Percentiles rank a stretch among this genome's conserved stretches.
phyloP scores from a whole-genome alignment of 208 protist genomes.

The Crithidia brevicula region DNA sequence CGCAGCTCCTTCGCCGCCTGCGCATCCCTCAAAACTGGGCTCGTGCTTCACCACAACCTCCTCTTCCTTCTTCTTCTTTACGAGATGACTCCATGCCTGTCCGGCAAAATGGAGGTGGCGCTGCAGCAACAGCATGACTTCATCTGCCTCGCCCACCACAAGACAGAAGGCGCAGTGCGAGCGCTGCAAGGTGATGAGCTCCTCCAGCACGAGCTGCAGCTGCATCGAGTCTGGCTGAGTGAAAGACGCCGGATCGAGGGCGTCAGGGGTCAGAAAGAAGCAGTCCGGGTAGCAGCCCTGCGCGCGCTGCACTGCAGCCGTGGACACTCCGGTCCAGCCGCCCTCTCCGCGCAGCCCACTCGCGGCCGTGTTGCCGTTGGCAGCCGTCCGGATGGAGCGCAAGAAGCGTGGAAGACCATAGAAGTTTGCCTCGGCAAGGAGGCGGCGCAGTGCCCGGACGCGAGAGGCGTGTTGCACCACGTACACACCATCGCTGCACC shows the following conservation, averaged over 20 bases:
- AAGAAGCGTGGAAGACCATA: slow-evolving; percentile 89
- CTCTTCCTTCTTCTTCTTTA: slow-evolving; percentile 11
- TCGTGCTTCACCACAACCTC: slow-evolving; percentile 2
- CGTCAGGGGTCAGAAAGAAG: slow-evolving; percentile 63
- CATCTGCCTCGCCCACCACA: slow-evolving; percentile 80
- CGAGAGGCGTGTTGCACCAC: slow-evolving; percentile 54
- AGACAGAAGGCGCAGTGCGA: slow-evolving; percentile 63
- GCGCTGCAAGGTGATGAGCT: slow-evolving; percentile 60
- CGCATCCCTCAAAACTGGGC: background rate
- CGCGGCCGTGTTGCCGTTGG: background rate
- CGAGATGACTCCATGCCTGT: slow-evolving; percentile 17
- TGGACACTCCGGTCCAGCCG: slow-evolving; percentile 10
- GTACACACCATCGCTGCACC: slow-evolving; percentile 63
- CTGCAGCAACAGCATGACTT: slow-evolving; percentile 55
- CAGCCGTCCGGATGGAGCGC: slow-evolving; percentile 65
- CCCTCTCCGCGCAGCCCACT: background rate
- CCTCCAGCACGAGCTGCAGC: slow-evolving; percentile 71
- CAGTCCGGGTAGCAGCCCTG: slow-evolving; percentile 24
- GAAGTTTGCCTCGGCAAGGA: slow-evolving; percentile 66
- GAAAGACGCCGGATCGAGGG: slow-evolving; percentile 56
- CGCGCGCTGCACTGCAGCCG: slow-evolving; percentile 15
- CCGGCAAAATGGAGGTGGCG: slow-evolving; percentile 25
- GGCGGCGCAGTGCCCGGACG: slow-evolving; percentile 28
- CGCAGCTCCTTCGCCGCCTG: slow-evolving; percentile 1
- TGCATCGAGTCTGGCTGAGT: slow-evolving; percentile 48